These are phyloP conservation scores for Gossypium longicalyx DNA, from an alignment of 345 rosid genomes.

Conservation along the genomic window DNA sequence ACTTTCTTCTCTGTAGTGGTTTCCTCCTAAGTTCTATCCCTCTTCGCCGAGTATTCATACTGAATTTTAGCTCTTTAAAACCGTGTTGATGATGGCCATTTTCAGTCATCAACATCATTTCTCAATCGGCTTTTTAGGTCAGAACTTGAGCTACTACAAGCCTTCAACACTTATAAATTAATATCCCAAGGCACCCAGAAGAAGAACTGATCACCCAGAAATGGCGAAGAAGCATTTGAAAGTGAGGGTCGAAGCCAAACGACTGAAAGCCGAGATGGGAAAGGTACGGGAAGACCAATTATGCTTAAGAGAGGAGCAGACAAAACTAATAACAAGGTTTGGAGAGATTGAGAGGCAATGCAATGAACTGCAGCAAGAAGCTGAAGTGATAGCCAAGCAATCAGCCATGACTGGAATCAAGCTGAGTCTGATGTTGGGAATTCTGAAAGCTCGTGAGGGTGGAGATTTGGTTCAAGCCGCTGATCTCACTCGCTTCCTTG, in stretches of 20 bases:
- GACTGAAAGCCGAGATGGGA: neutral
- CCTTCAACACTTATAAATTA: neutral
- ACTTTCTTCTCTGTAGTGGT: too few species aligned
- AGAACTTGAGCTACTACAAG: neutral
- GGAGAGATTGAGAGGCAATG: neutral
- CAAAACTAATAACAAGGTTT: neutral
- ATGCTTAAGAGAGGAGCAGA: neutral
- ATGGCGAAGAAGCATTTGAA: neutral
- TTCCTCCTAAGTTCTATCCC: neutral
- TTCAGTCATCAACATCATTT: neutral
- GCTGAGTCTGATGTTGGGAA: neutral
- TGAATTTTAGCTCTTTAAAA: neutral
- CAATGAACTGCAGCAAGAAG: neutral
- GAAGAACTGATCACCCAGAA: neutral
- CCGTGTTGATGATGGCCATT: neutral
- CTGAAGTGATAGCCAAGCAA: neutral
- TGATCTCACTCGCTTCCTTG: neutral
- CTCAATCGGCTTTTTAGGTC: neutral
- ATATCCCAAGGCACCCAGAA: neutral
- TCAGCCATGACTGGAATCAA: neutral
- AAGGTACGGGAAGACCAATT: neutral
- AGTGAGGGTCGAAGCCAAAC: neutral
- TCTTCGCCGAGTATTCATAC: neutral
- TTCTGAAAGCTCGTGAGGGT: neutral
- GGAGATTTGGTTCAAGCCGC: conserved; percentile 7